phyloP scores from a whole-genome alignment of 352 stramenopile genomes.

The Salisapilia sapeloensis region DNA sequence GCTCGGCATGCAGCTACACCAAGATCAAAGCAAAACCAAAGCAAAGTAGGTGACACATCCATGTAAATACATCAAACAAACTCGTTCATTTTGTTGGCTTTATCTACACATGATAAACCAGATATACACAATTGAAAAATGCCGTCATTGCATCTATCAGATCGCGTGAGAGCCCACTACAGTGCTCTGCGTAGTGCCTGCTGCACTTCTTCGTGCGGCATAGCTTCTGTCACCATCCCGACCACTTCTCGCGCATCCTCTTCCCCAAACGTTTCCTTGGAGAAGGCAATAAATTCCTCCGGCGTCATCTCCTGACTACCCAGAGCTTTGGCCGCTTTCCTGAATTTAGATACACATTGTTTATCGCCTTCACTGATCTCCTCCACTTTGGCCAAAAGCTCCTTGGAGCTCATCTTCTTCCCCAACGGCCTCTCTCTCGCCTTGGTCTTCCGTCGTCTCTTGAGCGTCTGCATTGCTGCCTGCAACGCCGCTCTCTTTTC shows the following conservation, averaged over 20 bases:
- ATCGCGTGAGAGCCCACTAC: too few species aligned
- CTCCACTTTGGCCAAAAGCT: conserved; percentile 52
- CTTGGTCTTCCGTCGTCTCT: not conserved
- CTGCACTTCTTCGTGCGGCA: conserved; percentile 39
- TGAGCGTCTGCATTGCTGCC: conserved; percentile 10
- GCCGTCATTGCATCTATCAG: too few species aligned
- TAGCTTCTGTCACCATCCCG: conserved; percentile 37
- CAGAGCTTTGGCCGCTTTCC: conserved; percentile 44
- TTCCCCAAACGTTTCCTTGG: conserved; percentile 37
- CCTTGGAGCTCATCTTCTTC: conserved; percentile 42
- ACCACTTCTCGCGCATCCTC: conserved; percentile 36
- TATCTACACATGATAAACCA: too few species aligned
- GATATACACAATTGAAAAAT: too few species aligned
- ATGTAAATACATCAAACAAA: too few species aligned
- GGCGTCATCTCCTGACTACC: conserved; percentile 54
- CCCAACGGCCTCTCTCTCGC: conserved; percentile 1
- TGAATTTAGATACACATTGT: conserved; percentile 33
- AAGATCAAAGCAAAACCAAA: too few species aligned
- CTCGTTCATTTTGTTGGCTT: too few species aligned
- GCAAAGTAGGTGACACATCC: too few species aligned
- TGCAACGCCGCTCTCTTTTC: conserved; percentile 33
- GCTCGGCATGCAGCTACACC: too few species aligned
- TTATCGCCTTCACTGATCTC: conserved; percentile 25
- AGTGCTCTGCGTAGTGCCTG: conserved; percentile 34
- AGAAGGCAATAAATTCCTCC: conserved; percentile 35